phyloP scores from a whole-genome alignment of 805 yeast species.

The Candida nemodendra region DNA sequence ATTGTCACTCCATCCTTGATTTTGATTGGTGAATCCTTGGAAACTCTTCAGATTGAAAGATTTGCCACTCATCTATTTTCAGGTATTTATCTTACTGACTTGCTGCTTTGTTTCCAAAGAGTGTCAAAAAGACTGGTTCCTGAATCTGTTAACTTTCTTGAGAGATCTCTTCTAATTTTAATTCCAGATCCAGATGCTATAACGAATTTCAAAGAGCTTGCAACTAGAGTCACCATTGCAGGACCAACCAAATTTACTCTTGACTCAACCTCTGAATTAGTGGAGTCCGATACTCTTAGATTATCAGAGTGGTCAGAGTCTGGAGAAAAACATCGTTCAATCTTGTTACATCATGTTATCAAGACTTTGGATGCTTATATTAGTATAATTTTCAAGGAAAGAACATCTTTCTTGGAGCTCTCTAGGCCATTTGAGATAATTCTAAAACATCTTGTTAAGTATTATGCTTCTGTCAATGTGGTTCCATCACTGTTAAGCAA shows the following conservation, averaged over 20 bases:
- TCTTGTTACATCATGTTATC: slow-evolving; percentile 36
- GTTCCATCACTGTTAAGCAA: slow-evolving; percentile 41
- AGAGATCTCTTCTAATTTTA: slow-evolving; percentile 46
- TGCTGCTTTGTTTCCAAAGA: slow-evolving; percentile 70
- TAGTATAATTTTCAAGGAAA: slow-evolving; percentile 55
- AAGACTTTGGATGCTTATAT: slow-evolving; percentile 33
- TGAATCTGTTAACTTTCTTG: slow-evolving; percentile 63
- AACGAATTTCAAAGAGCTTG: slow-evolving; percentile 15
- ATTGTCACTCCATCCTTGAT: slow-evolving; percentile 83
- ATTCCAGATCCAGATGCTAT: slow-evolving; percentile 37
- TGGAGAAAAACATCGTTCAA: slow-evolving; percentile 20
- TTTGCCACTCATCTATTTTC: slow-evolving; percentile 38
- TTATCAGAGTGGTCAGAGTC: slow-evolving; percentile 15
- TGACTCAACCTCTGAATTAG: slow-evolving; percentile 12
- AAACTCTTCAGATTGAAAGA: slow-evolving; percentile 41
- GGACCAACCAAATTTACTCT: slow-evolving; percentile 21
- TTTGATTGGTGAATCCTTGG: slow-evolving; percentile 67
- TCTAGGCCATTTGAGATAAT: slow-evolving; percentile 45
- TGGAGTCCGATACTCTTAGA: slow-evolving; percentile 10
- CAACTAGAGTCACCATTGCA: slow-evolving; percentile 19
- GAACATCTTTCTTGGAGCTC: slow-evolving; percentile 60
- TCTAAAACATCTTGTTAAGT: slow-evolving; percentile 39
- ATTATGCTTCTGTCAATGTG: slow-evolving; percentile 34
- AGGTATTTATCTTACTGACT: slow-evolving; percentile 66
- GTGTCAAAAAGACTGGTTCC: slow-evolving; percentile 80